These are phyloP conservation scores for Rhodotorula kratochvilovae DNA, from an alignment of 768 basidiomycete species.

Conservation along the genomic window DNA sequence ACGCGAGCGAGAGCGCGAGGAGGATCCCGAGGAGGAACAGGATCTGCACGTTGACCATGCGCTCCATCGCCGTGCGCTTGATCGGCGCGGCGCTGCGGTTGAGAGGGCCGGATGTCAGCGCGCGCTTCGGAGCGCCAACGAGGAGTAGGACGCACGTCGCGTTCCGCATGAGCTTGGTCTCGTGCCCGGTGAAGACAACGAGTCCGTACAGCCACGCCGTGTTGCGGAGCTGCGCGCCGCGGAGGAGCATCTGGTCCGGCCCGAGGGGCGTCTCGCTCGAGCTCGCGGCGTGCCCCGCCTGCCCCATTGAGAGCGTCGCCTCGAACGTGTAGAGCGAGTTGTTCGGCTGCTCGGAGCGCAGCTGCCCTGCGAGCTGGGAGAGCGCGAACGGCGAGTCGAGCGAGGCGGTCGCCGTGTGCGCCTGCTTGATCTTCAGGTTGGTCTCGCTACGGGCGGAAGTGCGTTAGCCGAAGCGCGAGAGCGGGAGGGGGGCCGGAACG, in stretches of 20 bases:
- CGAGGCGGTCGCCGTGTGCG: slow-evolving; percentile 69
- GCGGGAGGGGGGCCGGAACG: slow-evolving; percentile 23
- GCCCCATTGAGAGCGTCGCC: slow-evolving; percentile 54
- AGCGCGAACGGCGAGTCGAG: slow-evolving; percentile 75
- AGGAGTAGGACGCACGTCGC: slow-evolving; percentile 67
- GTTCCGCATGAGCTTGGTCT: slow-evolving; percentile 97
- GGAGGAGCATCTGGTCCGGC: slow-evolving; percentile 86
- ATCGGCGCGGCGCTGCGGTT: slow-evolving; percentile 77
- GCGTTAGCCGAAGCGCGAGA: not conserved
- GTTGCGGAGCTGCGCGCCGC: slow-evolving; percentile 92
- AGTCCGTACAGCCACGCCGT: slow-evolving; percentile 95
- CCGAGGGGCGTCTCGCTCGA: slow-evolving; percentile 66
- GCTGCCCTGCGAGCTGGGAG: slow-evolving; percentile 66
- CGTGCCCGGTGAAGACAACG: slow-evolving; percentile 90
- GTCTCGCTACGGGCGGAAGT: slow-evolving; percentile 63
- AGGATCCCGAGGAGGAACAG: slow-evolving; percentile 87
- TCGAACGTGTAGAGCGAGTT: slow-evolving; percentile 96
- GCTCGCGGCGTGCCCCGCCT: slow-evolving; percentile 47
- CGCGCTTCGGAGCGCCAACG: not conserved
- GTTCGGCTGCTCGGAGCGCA: slow-evolving; percentile 95
- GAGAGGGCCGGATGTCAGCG: not conserved
- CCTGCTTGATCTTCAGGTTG: slow-evolving; percentile 98
- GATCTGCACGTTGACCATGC: slow-evolving; percentile 93
- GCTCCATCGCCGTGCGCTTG: slow-evolving; percentile 91
- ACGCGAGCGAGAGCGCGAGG: slow-evolving; percentile 79